Evolutionary conservation across 768 basidiomycete species (phyloP).

Genomic region (Lepiota subincarnata): DNA sequence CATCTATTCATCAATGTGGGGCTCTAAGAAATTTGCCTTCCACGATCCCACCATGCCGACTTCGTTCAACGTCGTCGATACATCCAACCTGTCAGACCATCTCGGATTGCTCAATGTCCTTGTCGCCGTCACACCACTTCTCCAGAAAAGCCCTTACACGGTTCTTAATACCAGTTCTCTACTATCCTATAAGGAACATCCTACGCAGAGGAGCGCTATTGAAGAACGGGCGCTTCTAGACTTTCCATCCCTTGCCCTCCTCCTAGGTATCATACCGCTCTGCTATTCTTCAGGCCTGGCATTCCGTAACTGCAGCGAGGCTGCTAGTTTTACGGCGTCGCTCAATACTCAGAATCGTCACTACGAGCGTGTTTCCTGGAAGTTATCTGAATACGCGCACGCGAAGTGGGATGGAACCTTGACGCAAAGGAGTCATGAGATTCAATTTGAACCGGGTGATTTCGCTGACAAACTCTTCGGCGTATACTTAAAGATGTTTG

Average conservation of each 20-base stretch:
- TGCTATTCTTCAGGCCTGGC: conserved; percentile 4
- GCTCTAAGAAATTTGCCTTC: conserved; percentile 26
- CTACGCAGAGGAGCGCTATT: conserved; percentile 3
- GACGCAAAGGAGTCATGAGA: not conserved
- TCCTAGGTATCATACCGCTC: not conserved
- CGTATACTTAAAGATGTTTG: conserved; percentile 43
- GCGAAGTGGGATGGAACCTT: not conserved
- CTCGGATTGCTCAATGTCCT: conserved; percentile 45
- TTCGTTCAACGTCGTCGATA: conserved; percentile 43
- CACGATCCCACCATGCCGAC: conserved; percentile 27
- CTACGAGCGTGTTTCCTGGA: conserved; percentile 7
- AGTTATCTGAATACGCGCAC: conserved; percentile 1
- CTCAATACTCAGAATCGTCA: not conserved
- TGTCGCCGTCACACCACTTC: conserved; percentile 31
- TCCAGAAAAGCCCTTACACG: conserved; percentile 25
- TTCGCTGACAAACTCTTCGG: conserved; percentile 36
- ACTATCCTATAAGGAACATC: conserved; percentile 15
- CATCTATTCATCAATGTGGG: conserved; percentile 33
- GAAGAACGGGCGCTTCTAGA: conserved; percentile 7
- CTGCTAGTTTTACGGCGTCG: not conserved
- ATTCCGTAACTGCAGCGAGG: conserved; percentile 4
- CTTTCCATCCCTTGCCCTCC: conserved; percentile 14
- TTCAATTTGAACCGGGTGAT: conserved; percentile 14
- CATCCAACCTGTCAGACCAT: conserved; percentile 47
- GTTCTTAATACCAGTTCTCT: conserved; percentile 42